Evolutionary conservation across 495 filamentous ascomycete species (phyloP).

Genomic region (Penicillium goetzii): DNA sequence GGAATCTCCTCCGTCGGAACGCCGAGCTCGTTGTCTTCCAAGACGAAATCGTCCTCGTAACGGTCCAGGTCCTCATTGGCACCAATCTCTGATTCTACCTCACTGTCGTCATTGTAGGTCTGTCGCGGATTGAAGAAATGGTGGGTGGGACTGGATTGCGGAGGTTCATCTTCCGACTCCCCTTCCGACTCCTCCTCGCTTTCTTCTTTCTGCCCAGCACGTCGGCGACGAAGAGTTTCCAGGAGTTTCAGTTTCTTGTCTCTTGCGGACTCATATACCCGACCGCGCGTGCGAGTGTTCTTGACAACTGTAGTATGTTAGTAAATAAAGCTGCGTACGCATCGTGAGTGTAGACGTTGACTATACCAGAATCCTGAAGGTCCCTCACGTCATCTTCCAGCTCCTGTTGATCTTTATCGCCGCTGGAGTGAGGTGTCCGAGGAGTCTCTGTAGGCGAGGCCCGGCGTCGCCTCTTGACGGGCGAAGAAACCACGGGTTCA

Average conservation of each 20-base stretch:
- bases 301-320: slow-evolving; percentile 36
- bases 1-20: slow-evolving; percentile 66
- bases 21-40: slow-evolving; percentile 67
- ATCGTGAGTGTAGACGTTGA: not conserved
- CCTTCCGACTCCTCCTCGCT: slow-evolving; percentile 29
- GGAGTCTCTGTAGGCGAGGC: slow-evolving; percentile 21
- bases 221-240: slow-evolving; percentile 58
- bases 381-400: slow-evolving; percentile 51
- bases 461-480: slow-evolving; percentile 30
- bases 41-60: slow-evolving; percentile 73
- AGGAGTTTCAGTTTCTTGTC: slow-evolving; percentile 50
- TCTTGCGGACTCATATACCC: slow-evolving; percentile 43
- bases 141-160: slow-evolving; percentile 1
- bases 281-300: slow-evolving; percentile 47
- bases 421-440: slow-evolving; percentile 31
- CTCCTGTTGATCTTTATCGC: slow-evolving; percentile 40
- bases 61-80: slow-evolving; percentile 55
- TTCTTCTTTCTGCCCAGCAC: slow-evolving; percentile 58
- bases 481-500: slow-evolving; percentile 34
- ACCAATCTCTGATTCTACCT: slow-evolving; percentile 41
- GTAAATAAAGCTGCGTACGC: slow-evolving; percentile 12
- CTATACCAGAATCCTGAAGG: slow-evolving; percentile 49
- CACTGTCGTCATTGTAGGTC: slow-evolving; percentile 32
- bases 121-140: not conserved
- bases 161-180: slow-evolving; percentile 10